A percentile compares a stretch with the other conserved stretches of the same genome.
These are phyloP conservation scores for Medicago arabica DNA, from an alignment of 306 rosid species.

Conservation along the genomic window DNA sequence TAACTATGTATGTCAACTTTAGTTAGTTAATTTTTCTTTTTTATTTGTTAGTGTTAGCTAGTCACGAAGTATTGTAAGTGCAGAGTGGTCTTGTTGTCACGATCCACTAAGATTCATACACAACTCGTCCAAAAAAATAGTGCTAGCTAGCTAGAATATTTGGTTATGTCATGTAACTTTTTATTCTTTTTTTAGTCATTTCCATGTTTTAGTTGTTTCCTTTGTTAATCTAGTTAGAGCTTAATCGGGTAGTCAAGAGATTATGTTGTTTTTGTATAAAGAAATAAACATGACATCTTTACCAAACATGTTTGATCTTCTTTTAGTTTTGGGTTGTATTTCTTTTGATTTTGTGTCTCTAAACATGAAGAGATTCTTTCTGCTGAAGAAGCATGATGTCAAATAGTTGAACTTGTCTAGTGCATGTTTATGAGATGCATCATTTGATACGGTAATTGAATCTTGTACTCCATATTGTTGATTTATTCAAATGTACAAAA, in stretches of 20 bases:
- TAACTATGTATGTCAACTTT: neutral
- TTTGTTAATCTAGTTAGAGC: slow-evolving; percentile 43
- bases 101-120: neutral
- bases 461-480: neutral
- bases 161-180: slow-evolving; percentile 27
- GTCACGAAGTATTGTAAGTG: neutral
- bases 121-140: neutral
- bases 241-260: slow-evolving; percentile 29
- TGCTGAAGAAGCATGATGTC: neutral
- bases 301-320: slow-evolving; percentile 17
- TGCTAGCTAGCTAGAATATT: slow-evolving; percentile 6
- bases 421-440: slow-evolving; percentile 30
- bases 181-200: neutral
- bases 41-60: neutral
- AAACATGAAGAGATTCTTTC: neutral
- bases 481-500: slow-evolving; percentile 6
- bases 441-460: slow-evolving; percentile 8
- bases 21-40: neutral
- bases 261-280: slow-evolving; percentile 45
- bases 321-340: neutral
- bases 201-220: slow-evolving; percentile 24
- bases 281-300: slow-evolving; percentile 22
- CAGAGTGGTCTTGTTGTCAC: neutral
- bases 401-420: slow-evolving; percentile 18
- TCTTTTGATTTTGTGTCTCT: slow-evolving; percentile 14